A percentile compares a stretch with the other conserved stretches of the same genome.
These are phyloP conservation scores for Aeschynomene evenia DNA, from an alignment of 306 rosid genomes.

Conservation along the genomic window DNA sequence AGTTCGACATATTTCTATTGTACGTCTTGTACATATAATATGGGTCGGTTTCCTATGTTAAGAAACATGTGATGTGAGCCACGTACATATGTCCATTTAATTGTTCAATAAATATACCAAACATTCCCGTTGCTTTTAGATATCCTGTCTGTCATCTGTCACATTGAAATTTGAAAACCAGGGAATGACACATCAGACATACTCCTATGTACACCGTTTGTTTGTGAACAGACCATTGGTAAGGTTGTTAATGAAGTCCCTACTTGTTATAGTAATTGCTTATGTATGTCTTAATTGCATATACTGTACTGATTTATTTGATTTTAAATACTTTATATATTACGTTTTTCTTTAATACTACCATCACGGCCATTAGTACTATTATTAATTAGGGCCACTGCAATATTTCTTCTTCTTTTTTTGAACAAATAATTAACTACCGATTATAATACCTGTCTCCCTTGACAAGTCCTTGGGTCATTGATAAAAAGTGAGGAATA, in stretches of 20 bases:
- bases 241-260: background rate
- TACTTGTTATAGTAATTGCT: background rate
- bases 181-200: background rate
- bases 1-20: no score
- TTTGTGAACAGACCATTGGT: background rate
- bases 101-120: slow-evolving; percentile 8
- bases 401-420: background rate
- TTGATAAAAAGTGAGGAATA: background rate
- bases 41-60: background rate
- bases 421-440: background rate
- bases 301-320: background rate
- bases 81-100: slow-evolving; percentile 7
- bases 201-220: no score
- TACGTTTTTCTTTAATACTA: no score
- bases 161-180: background rate
- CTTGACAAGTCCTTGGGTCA: background rate
- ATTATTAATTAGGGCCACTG: background rate
- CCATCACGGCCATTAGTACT: no score
- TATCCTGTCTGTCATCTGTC: no score
- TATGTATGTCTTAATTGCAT: background rate
- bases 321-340: no score
- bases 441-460: background rate
- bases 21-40: no score
- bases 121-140: background rate
- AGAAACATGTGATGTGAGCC: slow-evolving; percentile 20